Evolutionary conservation across 2,329 filamentous ascomycete species (phyloP).

Genomic region (Gremmenia infestans): DNA sequence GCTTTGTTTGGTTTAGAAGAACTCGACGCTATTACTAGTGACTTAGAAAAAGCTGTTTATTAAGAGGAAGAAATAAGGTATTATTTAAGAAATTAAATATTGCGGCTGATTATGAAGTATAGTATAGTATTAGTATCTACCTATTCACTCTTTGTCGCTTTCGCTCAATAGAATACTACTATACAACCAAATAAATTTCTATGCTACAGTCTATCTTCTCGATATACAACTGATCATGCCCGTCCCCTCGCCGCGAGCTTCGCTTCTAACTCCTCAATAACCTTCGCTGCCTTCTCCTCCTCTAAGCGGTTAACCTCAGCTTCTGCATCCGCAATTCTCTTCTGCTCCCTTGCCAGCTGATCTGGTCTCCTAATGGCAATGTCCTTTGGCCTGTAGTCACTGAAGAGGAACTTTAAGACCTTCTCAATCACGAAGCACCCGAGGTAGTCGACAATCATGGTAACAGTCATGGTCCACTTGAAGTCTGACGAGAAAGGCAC

Average conservation of each 20-base stretch:
- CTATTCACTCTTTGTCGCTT: not conserved
- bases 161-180: not conserved
- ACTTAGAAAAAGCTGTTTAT: no score
- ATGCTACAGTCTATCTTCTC: constrained; percentile 15
- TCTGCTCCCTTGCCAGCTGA: constrained; percentile 72
- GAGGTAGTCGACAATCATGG: constrained; percentile 84
- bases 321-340: constrained; percentile 58
- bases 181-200: not conserved
- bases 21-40: no score
- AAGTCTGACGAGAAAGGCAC: constrained; percentile 88
- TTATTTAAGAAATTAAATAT: no score
- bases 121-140: no score
- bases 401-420: constrained; percentile 77
- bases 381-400: constrained; percentile 88
- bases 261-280: constrained; percentile 53
- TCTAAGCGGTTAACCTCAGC: constrained; percentile 43
- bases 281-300: constrained; percentile 47
- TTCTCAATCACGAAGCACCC: constrained; percentile 88
- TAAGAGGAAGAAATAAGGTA: no score
- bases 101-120: not conserved
- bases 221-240: constrained; percentile 6
- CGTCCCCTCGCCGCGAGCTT: constrained; percentile 43
- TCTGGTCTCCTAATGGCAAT: constrained; percentile 84
- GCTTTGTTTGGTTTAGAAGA: not conserved
- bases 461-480: constrained; percentile 74